Conservation (phyloP, 305 asterid species). For the Fraxinus dipetala region DNA sequence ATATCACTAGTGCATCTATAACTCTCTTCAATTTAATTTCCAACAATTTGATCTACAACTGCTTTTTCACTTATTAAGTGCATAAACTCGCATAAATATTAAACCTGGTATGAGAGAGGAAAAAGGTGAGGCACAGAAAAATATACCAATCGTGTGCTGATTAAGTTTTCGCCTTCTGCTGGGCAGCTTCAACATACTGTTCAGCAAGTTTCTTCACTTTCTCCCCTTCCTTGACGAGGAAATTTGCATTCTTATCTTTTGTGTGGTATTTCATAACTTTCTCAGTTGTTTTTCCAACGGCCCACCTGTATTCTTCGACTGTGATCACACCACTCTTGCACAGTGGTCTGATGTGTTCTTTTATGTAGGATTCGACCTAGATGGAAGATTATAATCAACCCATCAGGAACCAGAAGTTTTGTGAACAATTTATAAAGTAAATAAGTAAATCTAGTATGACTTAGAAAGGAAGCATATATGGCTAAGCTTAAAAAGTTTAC, state of each 20-base stretch:
- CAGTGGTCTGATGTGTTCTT: conserved; percentile 91
- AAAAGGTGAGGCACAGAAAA: background rate
- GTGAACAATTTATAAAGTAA: background rate
- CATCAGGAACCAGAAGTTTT: background rate
- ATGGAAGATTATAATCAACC: conserved; percentile 14
- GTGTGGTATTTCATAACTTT: conserved; percentile 92
- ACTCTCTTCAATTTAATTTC: conserved; percentile 2
- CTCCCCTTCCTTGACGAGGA: conserved; percentile 95
- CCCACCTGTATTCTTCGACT: conserved; percentile 88
- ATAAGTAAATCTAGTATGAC: background rate
- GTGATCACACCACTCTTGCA: conserved; percentile 99
- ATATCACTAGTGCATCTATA: conserved; percentile 4
- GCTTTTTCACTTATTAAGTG: background rate
- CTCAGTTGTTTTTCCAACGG: conserved; percentile 89
- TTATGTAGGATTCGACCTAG: conserved; percentile 92
- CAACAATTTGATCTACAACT: conserved; percentile 7
- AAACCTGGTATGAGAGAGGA: background rate
- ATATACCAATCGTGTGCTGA: conserved; percentile 7
- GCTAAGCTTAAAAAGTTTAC: background rate
- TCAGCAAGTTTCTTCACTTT: conserved; percentile 92
- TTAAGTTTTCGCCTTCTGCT: conserved; percentile 37
- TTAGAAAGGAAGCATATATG: background rate
- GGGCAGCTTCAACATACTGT: conserved; percentile 84
- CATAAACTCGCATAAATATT: background rate
- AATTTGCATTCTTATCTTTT: conserved; percentile 79